Percentiles rank a stretch among this genome's conserved stretches.
phyloP scores from a whole-genome alignment of 1,284 basidiomycete species.

The Pascua guehoae region DNA sequence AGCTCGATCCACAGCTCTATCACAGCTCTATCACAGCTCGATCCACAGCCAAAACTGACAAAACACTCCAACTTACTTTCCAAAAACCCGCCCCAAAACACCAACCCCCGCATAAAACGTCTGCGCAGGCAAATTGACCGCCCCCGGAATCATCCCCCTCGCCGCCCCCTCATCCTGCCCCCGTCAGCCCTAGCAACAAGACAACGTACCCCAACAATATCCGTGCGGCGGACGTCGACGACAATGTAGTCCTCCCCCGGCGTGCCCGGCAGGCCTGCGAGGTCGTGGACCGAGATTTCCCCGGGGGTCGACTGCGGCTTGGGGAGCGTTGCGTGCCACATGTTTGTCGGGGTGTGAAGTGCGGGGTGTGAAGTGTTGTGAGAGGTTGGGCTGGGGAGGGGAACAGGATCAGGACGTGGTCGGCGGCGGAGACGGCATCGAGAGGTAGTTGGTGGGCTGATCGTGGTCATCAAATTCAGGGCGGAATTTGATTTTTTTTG shows the following conservation, averaged over 20 bases:
- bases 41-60: no score
- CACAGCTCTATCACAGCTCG: no score
- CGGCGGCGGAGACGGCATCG: no score
- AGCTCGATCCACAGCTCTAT: no score
- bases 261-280: slow-evolving; percentile 8
- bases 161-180: slow-evolving; percentile 17
- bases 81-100: slow-evolving; percentile 14
- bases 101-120: slow-evolving; percentile 33
- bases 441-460: no score
- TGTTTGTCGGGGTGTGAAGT: slow-evolving; percentile 8
- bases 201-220: slow-evolving; percentile 13
- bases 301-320: slow-evolving; percentile 11
- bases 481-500: no score
- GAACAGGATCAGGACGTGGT: no score
- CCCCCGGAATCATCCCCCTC: slow-evolving; percentile 23
- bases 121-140: slow-evolving; percentile 39
- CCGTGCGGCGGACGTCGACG: slow-evolving; percentile 31
- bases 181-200: neutral
- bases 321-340: slow-evolving; percentile 24
- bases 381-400: no score
- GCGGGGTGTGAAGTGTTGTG: neutral
- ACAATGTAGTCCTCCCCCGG: slow-evolving; percentile 26
- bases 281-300: slow-evolving; percentile 19
- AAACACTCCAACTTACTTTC: slow-evolving; percentile 11
- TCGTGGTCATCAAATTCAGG: no score